phyloP scores from a whole-genome alignment of 768 basidiomycete genomes.

The Leccinum uliginosum region DNA sequence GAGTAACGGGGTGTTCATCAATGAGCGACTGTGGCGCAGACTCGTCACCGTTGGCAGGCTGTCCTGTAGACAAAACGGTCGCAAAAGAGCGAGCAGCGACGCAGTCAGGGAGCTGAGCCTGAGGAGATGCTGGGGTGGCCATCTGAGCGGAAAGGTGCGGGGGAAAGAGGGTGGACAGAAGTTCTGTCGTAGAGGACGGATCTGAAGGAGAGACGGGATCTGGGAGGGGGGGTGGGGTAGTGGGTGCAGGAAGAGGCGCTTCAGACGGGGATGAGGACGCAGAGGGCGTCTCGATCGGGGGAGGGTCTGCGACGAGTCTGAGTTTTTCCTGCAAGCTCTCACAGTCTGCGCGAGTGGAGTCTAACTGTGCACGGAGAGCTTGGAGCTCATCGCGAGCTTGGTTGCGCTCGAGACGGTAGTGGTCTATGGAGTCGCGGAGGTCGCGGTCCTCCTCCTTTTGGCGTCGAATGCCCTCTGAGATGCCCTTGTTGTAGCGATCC shows the following conservation, averaged over 20 bases:
- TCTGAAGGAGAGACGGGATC: slow-evolving; percentile 7
- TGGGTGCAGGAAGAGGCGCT: background rate
- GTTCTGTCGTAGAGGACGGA: slow-evolving; percentile 16
- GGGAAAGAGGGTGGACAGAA: slow-evolving; percentile 16
- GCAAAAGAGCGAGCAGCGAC: slow-evolving; percentile 33
- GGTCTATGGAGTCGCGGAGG: slow-evolving; percentile 32
- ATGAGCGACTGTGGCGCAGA: slow-evolving; percentile 16
- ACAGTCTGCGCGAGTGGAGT: slow-evolving; percentile 30
- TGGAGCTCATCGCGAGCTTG: slow-evolving; percentile 31
- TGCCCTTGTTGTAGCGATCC: slow-evolving; percentile 36
- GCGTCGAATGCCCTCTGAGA: slow-evolving; percentile 37
- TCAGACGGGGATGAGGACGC: slow-evolving; percentile 3
- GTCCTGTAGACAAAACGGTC: slow-evolving; percentile 29
- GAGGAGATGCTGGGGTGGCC: slow-evolving; percentile 31
- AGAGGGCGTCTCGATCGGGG: slow-evolving; percentile 4
- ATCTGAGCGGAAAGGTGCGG: slow-evolving; percentile 22
- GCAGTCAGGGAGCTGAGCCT: slow-evolving; percentile 32
- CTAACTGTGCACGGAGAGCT: slow-evolving; percentile 32
- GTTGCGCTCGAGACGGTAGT: slow-evolving; percentile 32
- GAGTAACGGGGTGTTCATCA: slow-evolving; percentile 17
- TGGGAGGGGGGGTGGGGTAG: background rate
- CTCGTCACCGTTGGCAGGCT: slow-evolving; percentile 24
- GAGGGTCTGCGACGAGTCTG: slow-evolving; percentile 7
- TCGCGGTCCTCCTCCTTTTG: slow-evolving; percentile 37
- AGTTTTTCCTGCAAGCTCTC: slow-evolving; percentile 30